Conservation (phyloP, 345 rosid genomes). For the Lepidium sativum region DNA sequence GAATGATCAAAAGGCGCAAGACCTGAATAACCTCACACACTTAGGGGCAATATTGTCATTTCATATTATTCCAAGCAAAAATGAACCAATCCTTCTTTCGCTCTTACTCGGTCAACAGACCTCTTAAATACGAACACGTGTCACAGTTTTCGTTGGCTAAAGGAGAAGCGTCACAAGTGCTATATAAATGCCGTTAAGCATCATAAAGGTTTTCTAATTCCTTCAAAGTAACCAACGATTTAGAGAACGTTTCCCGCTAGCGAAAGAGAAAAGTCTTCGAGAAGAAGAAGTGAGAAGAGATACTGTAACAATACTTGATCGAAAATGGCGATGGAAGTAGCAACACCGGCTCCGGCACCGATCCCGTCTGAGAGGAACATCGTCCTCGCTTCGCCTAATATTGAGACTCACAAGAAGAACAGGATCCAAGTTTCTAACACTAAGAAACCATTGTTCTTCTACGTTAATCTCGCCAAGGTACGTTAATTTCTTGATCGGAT, state of each 20-base stretch:
- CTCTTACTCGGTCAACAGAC: constrained; percentile 27
- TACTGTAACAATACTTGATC: background rate
- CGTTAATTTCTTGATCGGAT: background rate
- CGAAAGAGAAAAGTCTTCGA: background rate
- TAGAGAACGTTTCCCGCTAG: constrained; percentile 15
- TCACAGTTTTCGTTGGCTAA: constrained; percentile 3
- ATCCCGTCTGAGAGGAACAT: constrained; percentile 21
- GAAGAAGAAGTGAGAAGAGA: background rate
- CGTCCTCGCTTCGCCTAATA: constrained; percentile 6
- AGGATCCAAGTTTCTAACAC: constrained; percentile 63
- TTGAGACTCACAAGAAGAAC: constrained; percentile 46
- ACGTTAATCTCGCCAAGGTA: constrained; percentile 62
- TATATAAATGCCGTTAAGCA: constrained; percentile 24
- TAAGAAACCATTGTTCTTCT: constrained; percentile 59
- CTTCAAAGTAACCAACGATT: constrained; percentile 4
- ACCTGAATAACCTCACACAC: background rate
- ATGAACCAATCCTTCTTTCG: constrained; percentile 25
- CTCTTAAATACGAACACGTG: constrained; percentile 14
- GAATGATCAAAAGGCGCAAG: too few species aligned
- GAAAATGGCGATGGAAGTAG: constrained; percentile 33
- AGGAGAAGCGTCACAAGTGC: background rate
- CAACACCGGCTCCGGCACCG: constrained; percentile 31
- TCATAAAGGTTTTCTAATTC: constrained; percentile 20
- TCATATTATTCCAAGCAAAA: background rate
- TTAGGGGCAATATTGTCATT: background rate